phyloP scores from a whole-genome alignment of 1,284 basidiomycete genomes.

The Marasmius fiardii region DNA sequence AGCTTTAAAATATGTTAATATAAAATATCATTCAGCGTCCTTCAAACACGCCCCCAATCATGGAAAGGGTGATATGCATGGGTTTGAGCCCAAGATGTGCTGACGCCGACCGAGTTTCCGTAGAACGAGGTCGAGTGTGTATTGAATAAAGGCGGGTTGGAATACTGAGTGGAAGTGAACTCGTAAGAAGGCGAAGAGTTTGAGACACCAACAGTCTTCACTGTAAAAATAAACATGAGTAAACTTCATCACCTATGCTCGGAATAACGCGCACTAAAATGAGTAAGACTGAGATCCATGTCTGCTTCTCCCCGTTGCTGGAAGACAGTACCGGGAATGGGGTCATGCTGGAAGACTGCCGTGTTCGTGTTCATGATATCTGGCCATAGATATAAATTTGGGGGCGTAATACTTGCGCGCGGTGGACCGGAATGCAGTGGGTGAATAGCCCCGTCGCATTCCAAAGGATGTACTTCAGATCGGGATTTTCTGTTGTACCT shows the following conservation, averaged over 20 bases:
- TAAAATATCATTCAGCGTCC: background rate
- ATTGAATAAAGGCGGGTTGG: background rate
- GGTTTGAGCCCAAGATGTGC: background rate
- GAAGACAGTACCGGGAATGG: conserved; percentile 20
- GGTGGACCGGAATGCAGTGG: conserved; percentile 14
- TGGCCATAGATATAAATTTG: conserved; percentile 35
- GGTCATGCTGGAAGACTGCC: background rate
- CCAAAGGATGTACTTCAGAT: conserved; percentile 6
- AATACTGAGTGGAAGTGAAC: background rate
- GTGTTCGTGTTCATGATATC: conserved; percentile 25
- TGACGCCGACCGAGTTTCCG: background rate
- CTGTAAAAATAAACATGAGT: conserved; percentile 7
- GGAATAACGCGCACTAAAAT: conserved; percentile 24
- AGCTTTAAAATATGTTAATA: too few species aligned
- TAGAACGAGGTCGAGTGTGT: background rate
- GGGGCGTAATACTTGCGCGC: conserved; percentile 19
- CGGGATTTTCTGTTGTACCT: conserved; percentile 29
- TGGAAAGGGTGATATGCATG: background rate
- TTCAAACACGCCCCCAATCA: background rate
- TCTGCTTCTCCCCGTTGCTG: conserved; percentile 26
- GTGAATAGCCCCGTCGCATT: conserved; percentile 5
- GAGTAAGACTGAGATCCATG: conserved; percentile 41
- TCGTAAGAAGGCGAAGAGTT: conserved; percentile 1
- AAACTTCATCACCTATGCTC: background rate
- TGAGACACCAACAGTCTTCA: conserved; percentile 27